Percentiles rank a stretch among this genome's conserved stretches.
Evolutionary conservation across 2,329 filamentous ascomycete genomes (phyloP).

Genomic region (Biscogniauxia sp.): DNA sequence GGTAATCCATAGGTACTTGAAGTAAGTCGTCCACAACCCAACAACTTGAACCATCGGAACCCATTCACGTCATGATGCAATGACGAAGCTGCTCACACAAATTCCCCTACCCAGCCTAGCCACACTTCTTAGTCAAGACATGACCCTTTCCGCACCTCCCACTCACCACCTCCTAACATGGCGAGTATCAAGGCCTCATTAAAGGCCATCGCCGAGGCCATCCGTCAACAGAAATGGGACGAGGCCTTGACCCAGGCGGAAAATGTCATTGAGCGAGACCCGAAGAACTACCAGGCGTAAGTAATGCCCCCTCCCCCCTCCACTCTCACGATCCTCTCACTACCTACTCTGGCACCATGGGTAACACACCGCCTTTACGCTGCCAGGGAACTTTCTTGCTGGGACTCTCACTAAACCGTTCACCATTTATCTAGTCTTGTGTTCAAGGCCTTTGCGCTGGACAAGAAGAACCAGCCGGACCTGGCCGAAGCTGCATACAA

Average conservation of each 20-base stretch:
- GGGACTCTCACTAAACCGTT: conserved; percentile 1
- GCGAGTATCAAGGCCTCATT: conserved; percentile 67
- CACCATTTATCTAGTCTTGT: conserved; percentile 56
- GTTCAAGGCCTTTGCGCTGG: conserved; percentile 82
- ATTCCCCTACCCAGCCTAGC: background rate
- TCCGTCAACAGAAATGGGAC: conserved; percentile 77
- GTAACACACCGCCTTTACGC: background rate
- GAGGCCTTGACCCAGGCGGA: conserved; percentile 69
- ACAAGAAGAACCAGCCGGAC: conserved; percentile 69
- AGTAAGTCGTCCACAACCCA: too few species aligned
- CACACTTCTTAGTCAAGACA: conserved; percentile 18
- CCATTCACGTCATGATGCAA: conserved; percentile 22
- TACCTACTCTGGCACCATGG: conserved; percentile 10
- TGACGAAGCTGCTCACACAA: conserved; percentile 10
- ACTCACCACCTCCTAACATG: conserved; percentile 37
- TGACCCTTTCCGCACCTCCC: conserved; percentile 17
- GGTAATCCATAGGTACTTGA: too few species aligned
- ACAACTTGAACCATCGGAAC: background rate
- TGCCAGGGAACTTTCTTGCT: background rate
- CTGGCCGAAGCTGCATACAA: conserved; percentile 77
- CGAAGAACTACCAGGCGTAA: conserved; percentile 79
- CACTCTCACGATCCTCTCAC: conserved; percentile 1
- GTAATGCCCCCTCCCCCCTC: conserved; percentile 26
- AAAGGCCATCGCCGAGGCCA: conserved; percentile 75
- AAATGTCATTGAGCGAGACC: conserved; percentile 67